These are phyloP conservation scores for Glycyrrhiza uralensis DNA, from an alignment of 306 rosid genomes.

Conservation along the genomic window DNA sequence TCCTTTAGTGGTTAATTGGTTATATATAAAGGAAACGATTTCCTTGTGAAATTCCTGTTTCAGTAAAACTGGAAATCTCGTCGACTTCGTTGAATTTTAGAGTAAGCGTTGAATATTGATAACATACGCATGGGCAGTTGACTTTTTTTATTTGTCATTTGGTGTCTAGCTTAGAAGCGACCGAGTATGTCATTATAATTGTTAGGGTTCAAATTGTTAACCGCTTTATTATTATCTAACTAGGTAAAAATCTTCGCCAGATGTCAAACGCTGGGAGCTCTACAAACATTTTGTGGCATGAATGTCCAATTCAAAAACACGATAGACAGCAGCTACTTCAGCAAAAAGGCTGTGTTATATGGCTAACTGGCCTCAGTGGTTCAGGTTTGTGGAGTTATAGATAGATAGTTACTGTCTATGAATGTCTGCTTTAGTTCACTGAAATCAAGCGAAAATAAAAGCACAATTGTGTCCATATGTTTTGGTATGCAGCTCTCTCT, in stretches of 20 bases:
- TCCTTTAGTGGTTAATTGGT: not conserved
- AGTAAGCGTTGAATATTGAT: conserved; percentile 18
- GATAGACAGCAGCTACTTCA: conserved; percentile 78
- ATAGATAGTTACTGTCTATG: not conserved
- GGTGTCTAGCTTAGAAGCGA: conserved; percentile 3
- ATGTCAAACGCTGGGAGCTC: conserved; percentile 66
- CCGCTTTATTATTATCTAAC: conserved; percentile 34
- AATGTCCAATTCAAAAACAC: conserved; percentile 60
- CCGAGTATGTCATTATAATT: not conserved
- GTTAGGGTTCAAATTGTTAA: conserved; percentile 34
- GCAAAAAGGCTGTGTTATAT: conserved; percentile 95
- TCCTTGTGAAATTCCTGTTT: conserved; percentile 9
- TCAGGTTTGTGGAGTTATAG: conserved; percentile 67
- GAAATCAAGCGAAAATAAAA: conserved; percentile 4
- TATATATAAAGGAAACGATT: not conserved
- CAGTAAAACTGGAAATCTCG: conserved; percentile 10
- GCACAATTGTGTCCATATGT: not conserved
- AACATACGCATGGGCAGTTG: not conserved
- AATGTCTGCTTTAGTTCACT: conserved; percentile 12
- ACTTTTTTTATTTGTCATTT: not conserved
- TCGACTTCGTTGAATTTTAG: not conserved
- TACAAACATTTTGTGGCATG: conserved; percentile 86
- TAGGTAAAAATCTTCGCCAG: conserved; percentile 49
- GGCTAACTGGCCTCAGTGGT: conserved; percentile 99
- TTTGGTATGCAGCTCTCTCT: not conserved